phyloP scores from a whole-genome alignment of 768 basidiomycete genomes.

The Pisolithus albus region DNA sequence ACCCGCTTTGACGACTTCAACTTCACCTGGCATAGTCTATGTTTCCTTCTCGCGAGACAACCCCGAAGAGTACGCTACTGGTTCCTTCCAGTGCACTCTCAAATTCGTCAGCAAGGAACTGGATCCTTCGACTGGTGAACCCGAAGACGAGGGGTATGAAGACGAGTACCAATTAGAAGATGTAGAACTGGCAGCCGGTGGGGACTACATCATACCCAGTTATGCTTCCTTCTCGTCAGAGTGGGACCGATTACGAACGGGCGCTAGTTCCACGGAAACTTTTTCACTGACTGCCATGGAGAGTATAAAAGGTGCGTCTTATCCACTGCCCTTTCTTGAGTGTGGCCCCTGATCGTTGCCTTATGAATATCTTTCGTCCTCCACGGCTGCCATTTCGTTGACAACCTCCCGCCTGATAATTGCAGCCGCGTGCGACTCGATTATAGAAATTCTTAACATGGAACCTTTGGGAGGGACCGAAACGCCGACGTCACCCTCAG shows the following conservation, averaged over 20 bases:
- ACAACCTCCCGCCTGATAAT: background rate
- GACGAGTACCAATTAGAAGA: slow-evolving; percentile 99
- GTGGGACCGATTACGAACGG: slow-evolving; percentile 86
- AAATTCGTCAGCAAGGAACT: slow-evolving; percentile 97
- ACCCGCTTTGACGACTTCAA: slow-evolving; percentile 57
- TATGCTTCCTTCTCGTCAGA: slow-evolving; percentile 89
- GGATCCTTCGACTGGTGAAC: slow-evolving; percentile 90
- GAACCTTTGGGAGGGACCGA: slow-evolving; percentile 92
- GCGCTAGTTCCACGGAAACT: slow-evolving; percentile 80
- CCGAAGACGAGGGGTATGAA: slow-evolving; percentile 98
- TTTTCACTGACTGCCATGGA: slow-evolving; percentile 90
- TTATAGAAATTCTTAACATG: slow-evolving; percentile 95
- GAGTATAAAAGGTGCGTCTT: slow-evolving; percentile 77
- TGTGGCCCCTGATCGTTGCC: slow-evolving; percentile 15
- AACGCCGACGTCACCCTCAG: slow-evolving; percentile 68
- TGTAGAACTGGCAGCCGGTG: slow-evolving; percentile 84
- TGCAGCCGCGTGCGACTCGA: slow-evolving; percentile 90
- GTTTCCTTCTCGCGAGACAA: slow-evolving; percentile 86
- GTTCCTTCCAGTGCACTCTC: slow-evolving; percentile 85
- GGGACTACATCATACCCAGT: slow-evolving; percentile 94
- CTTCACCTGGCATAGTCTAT: slow-evolving; percentile 81
- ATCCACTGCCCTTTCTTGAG: slow-evolving; percentile 4
- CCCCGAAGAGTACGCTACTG: slow-evolving; percentile 70
- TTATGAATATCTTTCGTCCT: slow-evolving; percentile 8
- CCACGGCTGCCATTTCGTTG: slow-evolving; percentile 5